phyloP scores from a whole-genome alignment of 2,329 filamentous ascomycete genomes.

The Pyrenophora graminea region DNA sequence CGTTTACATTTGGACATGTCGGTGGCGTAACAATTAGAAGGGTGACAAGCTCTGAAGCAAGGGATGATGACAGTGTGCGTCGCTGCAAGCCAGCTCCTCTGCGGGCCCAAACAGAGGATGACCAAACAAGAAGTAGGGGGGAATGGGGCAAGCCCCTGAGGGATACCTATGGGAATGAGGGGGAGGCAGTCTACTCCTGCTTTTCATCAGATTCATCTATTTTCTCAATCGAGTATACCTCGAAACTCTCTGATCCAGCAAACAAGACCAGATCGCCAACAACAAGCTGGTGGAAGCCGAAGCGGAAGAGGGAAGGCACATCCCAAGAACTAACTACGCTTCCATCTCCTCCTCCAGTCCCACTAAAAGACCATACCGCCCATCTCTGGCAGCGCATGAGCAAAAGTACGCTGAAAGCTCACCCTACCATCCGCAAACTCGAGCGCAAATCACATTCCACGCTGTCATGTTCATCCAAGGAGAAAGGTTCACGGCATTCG shows the following conservation, averaged over 20 bases:
- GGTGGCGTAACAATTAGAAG: no score
- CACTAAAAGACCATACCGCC: background rate
- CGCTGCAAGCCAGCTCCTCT: no score
- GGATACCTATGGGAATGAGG: background rate
- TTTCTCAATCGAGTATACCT: background rate
- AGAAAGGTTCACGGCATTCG: background rate
- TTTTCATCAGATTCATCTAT: conserved; percentile 8
- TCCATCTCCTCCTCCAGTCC: background rate
- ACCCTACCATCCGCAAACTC: background rate
- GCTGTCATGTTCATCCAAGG: background rate
- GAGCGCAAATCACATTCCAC: background rate
- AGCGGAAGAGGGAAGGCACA: background rate
- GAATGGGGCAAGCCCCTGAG: background rate
- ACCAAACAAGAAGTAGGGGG: background rate
- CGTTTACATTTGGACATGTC: background rate
- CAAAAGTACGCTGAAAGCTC: background rate
- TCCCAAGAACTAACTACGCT: background rate
- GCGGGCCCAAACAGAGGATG: no score
- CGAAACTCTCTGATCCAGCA: background rate
- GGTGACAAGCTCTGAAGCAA: no score
- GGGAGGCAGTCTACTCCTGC: background rate
- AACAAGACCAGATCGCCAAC: background rate
- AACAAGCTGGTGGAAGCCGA: conserved; percentile 1
- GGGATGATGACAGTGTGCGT: no score
- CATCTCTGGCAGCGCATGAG: conserved; percentile 3